Conservation (phyloP, 2,329 filamentous ascomycete genomes). For the Sphaerulina musiva region DNA sequence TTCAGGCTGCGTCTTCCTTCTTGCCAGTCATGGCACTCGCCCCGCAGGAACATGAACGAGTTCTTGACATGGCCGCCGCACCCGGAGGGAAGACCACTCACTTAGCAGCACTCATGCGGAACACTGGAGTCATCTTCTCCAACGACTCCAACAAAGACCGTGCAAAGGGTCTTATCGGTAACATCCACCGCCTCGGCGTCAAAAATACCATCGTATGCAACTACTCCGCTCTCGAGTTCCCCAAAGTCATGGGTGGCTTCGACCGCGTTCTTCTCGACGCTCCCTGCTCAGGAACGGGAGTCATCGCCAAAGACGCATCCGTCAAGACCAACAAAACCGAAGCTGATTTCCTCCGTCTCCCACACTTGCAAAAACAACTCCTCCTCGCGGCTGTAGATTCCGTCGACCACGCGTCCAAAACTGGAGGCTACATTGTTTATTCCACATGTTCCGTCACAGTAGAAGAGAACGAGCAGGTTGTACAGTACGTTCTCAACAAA, state of each 20-base stretch:
- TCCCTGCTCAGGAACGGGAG: conserved; percentile 91
- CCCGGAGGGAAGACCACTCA: conserved; percentile 96
- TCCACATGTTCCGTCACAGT: conserved; percentile 93
- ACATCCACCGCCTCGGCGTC: conserved; percentile 88
- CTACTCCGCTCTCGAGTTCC: conserved; percentile 90
- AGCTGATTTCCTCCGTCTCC: conserved; percentile 85
- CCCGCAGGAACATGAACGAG: conserved; percentile 84
- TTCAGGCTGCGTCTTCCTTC: conserved; percentile 94
- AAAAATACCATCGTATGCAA: conserved; percentile 94
- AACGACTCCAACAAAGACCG: conserved; percentile 93
- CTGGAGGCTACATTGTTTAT: conserved; percentile 91
- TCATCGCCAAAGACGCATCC: conserved; percentile 92
- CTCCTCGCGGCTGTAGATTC: conserved; percentile 90
- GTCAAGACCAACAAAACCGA: conserved; percentile 99
- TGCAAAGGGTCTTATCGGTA: conserved; percentile 95
- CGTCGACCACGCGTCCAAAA: conserved; percentile 83
- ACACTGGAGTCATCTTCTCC: conserved; percentile 89
- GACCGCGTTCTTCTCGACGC: conserved; percentile 91
- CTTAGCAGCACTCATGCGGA: conserved; percentile 94
- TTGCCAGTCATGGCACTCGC: conserved; percentile 95
- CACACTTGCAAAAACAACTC: conserved; percentile 91
- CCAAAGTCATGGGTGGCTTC: conserved; percentile 89
- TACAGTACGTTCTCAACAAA: conserved; percentile 86
- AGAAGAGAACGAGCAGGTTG: conserved; percentile 89
- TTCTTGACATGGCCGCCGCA: conserved; percentile 91